Percentiles rank a stretch among this genome's conserved stretches.
Conservation (phyloP, 2,329 filamentous ascomycete genomes). For the Ceratocystis alfenasii region DNA sequence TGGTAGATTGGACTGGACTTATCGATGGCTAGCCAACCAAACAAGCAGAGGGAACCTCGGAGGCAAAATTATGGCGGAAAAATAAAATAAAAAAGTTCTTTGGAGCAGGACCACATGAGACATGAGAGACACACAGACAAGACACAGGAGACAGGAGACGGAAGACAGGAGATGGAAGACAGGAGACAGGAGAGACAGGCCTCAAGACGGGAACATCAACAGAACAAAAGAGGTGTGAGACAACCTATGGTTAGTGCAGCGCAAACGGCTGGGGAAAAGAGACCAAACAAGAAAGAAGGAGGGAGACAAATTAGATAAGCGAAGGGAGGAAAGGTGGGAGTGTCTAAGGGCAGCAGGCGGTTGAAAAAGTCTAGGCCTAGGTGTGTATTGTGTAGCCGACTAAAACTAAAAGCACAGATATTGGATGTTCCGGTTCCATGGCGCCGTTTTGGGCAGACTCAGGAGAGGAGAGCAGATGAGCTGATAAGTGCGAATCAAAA, state of each 20-base stretch:
- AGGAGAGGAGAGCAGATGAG: background rate
- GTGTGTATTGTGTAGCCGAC: background rate
- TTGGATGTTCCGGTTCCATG: conserved; percentile 4
- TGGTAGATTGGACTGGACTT: too few relatives aligned
- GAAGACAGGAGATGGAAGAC: background rate
- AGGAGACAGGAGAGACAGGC: background rate
- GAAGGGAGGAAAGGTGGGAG: background rate
- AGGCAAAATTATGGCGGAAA: too few relatives aligned
- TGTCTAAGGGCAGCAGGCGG: too few relatives aligned
- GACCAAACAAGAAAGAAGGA: background rate
- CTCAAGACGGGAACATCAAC: background rate
- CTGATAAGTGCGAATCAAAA: too few relatives aligned
- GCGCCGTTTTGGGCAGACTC: conserved; percentile 6
- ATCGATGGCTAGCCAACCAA: too few relatives aligned
- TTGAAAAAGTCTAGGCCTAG: background rate
- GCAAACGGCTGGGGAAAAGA: background rate
- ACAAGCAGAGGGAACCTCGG: too few relatives aligned
- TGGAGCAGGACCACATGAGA: background rate
- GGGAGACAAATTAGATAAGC: too few relatives aligned
- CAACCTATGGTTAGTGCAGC: background rate
- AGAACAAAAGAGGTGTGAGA: background rate
- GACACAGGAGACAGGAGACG: background rate
- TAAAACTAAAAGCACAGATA: background rate
- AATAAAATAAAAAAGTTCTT: too few relatives aligned
- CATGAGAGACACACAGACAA: background rate